These are phyloP conservation scores for Mortierella sp. DNA, from an alignment of 371 early-diverging fungal genomes.

Conservation along the genomic window DNA sequence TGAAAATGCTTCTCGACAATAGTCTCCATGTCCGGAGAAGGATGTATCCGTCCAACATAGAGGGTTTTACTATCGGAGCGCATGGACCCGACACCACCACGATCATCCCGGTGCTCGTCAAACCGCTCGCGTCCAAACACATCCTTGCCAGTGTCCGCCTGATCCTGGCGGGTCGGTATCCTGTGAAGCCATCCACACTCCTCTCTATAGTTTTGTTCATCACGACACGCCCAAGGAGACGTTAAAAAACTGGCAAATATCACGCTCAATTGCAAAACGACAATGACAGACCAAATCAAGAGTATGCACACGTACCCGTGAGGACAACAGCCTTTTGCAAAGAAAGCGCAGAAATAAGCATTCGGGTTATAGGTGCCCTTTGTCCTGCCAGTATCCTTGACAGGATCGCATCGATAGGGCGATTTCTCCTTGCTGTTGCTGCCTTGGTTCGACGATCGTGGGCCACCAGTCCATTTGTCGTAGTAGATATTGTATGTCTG, in stretches of 20 bases:
- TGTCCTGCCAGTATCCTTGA: slow-evolving; percentile 82
- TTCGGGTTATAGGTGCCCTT: slow-evolving; percentile 72
- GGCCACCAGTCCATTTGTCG: slow-evolving; percentile 73
- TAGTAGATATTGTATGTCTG: slow-evolving; percentile 86
- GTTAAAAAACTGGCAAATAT: neutral
- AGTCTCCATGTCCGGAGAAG: slow-evolving; percentile 67
- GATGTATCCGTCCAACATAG: slow-evolving; percentile 83
- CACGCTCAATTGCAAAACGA: neutral
- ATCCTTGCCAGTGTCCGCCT: slow-evolving; percentile 77
- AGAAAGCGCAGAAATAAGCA: slow-evolving; percentile 84
- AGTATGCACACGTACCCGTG: slow-evolving; percentile 62
- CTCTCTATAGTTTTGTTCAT: slow-evolving; percentile 17
- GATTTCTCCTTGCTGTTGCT: slow-evolving; percentile 62
- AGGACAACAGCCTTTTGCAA: slow-evolving; percentile 89
- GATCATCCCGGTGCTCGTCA: slow-evolving; percentile 86
- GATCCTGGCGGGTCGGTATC: slow-evolving; percentile 76
- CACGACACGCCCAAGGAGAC: neutral
- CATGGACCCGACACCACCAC: slow-evolving; percentile 92
- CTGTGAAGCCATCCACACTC: slow-evolving; percentile 84
- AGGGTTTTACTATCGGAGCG: slow-evolving; percentile 79
- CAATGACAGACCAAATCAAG: neutral
- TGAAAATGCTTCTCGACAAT: slow-evolving; percentile 78
- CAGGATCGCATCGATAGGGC: slow-evolving; percentile 73
- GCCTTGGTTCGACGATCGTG: slow-evolving; percentile 16
- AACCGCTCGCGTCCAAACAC: slow-evolving; percentile 88